These are phyloP conservation scores for Macrolepiota dolichaula DNA, from an alignment of 768 basidiomycete genomes.

Conservation along the genomic window DNA sequence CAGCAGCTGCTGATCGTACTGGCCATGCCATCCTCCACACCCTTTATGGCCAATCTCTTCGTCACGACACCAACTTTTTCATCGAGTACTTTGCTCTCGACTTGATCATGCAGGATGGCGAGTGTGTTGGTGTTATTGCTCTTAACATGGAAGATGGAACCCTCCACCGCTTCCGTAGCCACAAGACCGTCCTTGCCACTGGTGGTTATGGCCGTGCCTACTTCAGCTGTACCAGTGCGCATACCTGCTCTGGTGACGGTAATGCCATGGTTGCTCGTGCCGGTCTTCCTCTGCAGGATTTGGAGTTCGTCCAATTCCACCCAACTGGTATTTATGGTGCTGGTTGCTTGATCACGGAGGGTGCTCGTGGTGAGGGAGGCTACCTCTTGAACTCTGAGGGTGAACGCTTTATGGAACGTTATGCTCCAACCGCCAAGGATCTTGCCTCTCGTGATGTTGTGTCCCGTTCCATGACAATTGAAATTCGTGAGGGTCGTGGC, in stretches of 20 bases:
- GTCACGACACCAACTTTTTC: slow-evolving; percentile 99
- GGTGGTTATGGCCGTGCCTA: slow-evolving; percentile 98
- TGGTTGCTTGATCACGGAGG: slow-evolving; percentile 98
- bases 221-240: slow-evolving; percentile 98
- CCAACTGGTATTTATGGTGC: slow-evolving; percentile 99
- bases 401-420: slow-evolving; percentile 99
- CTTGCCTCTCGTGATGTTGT: slow-evolving; percentile 99
- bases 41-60: slow-evolving; percentile 97
- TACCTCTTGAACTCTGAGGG: slow-evolving; percentile 98
- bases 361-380: slow-evolving; percentile 98
- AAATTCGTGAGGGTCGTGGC: slow-evolving; percentile 98
- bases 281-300: slow-evolving; percentile 93
- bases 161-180: slow-evolving; percentile 94
- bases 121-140: slow-evolving; percentile 98
- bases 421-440: slow-evolving; percentile 99
- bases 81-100: slow-evolving; percentile 99
- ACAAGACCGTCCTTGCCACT: slow-evolving; percentile 98
- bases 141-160: slow-evolving; percentile 99
- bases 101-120: slow-evolving; percentile 97
- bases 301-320: slow-evolving; percentile 99
- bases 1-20: slow-evolving; percentile 97
- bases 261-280: slow-evolving; percentile 98
- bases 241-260: slow-evolving; percentile 98
- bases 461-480: slow-evolving; percentile 98
- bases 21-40: slow-evolving; percentile 98